Conservation (phyloP, 192 early-diverging fungal genomes). For the Paraglomus occultum region DNA sequence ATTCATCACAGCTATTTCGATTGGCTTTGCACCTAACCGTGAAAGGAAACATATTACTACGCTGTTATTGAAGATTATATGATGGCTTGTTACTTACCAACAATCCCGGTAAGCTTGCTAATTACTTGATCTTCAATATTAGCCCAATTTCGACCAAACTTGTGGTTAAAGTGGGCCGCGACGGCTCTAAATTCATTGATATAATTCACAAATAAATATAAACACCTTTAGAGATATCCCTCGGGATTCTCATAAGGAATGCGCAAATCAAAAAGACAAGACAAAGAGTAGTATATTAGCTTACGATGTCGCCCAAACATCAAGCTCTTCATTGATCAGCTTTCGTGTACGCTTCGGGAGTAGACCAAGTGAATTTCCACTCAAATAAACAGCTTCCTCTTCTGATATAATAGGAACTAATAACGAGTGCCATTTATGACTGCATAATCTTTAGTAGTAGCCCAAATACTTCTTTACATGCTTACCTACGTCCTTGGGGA, state of each 20-base stretch:
- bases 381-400: conserved; percentile 70
- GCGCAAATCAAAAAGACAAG: background rate
- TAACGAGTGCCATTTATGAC: background rate
- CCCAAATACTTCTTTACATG: background rate
- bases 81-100: conserved; percentile 52
- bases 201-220: background rate
- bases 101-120: conserved; percentile 70
- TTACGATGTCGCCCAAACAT: conserved; percentile 78
- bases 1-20: conserved; percentile 91
- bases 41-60: background rate
- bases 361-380: conserved; percentile 94
- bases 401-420: conserved; percentile 27
- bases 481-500: conserved; percentile 19
- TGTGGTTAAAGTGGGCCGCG: conserved; percentile 84
- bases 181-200: conserved; percentile 61
- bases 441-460: background rate
- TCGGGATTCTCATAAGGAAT: background rate
- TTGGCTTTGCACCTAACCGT: conserved; percentile 59
- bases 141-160: conserved; percentile 81
- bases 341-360: conserved; percentile 66
- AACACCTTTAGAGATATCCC: background rate
- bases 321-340: conserved; percentile 83
- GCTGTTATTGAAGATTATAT: background rate
- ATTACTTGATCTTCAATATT: conserved; percentile 76
- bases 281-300: conserved; percentile 15